Base-by-base conservation (phyloP, 352 stramenopile species). In the Pythium aquatile region DNA sequence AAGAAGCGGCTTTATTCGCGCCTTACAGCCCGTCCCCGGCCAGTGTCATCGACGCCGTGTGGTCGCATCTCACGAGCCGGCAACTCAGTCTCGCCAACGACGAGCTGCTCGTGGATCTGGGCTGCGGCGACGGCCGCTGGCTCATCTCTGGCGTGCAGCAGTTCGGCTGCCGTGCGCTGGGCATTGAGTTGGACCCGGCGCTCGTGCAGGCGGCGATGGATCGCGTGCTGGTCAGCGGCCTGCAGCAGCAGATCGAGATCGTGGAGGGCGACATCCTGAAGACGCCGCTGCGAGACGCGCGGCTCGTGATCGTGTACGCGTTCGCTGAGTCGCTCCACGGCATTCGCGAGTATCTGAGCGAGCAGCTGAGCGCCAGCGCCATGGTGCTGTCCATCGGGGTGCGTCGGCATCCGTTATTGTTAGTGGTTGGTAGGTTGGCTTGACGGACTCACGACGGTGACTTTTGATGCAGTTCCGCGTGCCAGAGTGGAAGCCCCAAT, bases 241-340 rank as follows among this genome's bases (percentile, higher is more conserved):
- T 94, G 5, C 26, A 74, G 16, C 51, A 74, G 33, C 70, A 64
- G 16, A 87, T 96, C 64, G 26, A 60, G 0, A 69, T 94, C n/a
- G 24, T 78, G 4, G 47, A 81, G 10, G 75, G 67, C 35, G 85
- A 93, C 55, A 81, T 96, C 66, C 68, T 93, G 70, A 35, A 61
- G 26, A 61, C 70, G 7, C 67, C 85, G 48, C 79, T 94, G 48
- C 77, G 69, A 10, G 35, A 48, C 17, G 86, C 83, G 13, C 68
- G 70, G 14, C 44, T 96, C 20, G 87, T 94, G 33, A 90, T 96
- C 64, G 81, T 94, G 13, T 96, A 96, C 62, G 87, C 87, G 10
- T 96, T 94, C 48, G 80, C 80, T 17, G 81, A 92, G 70, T 87
- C 85, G n/a, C 63, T 96, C 24, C 54, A 66, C 17, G 73, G 76